Evolutionary conservation across 1,284 basidiomycete species (phyloP).

Genomic region (Fomitopsis pinicola): DNA sequence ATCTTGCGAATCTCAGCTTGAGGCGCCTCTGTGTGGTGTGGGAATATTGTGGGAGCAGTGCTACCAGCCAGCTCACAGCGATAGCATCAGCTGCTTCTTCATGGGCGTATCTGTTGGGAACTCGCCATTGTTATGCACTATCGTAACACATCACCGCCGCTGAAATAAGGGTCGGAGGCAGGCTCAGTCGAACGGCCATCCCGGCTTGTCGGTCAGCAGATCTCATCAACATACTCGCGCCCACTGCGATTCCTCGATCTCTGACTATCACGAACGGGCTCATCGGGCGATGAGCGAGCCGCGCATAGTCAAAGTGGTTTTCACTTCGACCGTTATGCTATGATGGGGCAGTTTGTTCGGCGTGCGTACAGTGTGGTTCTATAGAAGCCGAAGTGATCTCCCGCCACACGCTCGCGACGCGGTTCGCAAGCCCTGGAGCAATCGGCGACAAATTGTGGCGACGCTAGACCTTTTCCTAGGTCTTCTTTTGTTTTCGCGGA

Average conservation of each 20-base stretch:
- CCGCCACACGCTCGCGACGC: neutral
- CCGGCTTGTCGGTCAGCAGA: neutral
- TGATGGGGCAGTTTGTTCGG: too few species aligned
- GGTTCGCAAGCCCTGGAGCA: neutral
- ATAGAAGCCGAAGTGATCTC: too few species aligned
- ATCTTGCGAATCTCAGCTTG: neutral
- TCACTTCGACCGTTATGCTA: neutral
- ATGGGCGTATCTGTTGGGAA: slow-evolving; percentile 1
- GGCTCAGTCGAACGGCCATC: neutral
- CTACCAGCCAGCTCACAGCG: neutral
- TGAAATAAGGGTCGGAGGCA: neutral
- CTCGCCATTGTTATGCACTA: neutral
- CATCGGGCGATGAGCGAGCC: neutral
- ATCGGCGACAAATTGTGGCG: neutral
- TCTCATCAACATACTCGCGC: neutral
- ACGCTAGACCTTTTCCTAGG: neutral
- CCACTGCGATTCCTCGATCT: neutral
- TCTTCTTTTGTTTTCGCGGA: neutral
- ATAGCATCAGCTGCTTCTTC: neutral
- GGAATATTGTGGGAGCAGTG: neutral
- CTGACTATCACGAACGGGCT: neutral
- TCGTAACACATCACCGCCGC: slow-evolving; percentile 1
- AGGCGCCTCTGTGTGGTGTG: neutral
- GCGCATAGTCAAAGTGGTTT: neutral
- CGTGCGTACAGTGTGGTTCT: too few species aligned